Evolutionary conservation across 169 alveolate genomes (phyloP), one percentile per base, ranked within the genome.

Genomic region (Plasmodium gaboni): DNA sequence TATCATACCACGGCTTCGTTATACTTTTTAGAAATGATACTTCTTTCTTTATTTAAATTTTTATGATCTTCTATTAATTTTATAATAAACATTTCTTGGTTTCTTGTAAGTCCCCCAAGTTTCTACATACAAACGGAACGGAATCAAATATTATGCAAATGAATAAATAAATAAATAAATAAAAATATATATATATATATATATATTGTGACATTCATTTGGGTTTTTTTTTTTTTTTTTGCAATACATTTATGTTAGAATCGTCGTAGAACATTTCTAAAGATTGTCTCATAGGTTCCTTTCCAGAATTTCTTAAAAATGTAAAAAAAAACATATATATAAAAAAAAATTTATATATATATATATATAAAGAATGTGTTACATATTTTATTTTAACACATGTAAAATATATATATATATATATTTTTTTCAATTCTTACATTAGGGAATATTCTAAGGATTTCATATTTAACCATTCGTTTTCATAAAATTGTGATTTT

Each of bases 401-500:
- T 26, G 32, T 26, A 26, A 26, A 26, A 32, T 32, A 32, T 32
- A 32, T 32, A 32, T 32, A 32, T 32, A 4, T 32, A 3, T 32
- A 10, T 28, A 24, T 67, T 44, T 46, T 7, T 6, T 80, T 32
- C 24, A 51, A 17, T 59, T n/a, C 73, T 80, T 69, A 80, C 90
- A 80, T 32, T 71, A 51, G 59, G 1, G 83, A 67, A 28, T 80
- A 61, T 44, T 69, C 90, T 15, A 67, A 2, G n/a, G 90, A 80
- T 71, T 80, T 80, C 90, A 80, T 80, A 46, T 80, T 51, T 28
- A 80, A 60, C 85, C 90, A 80, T 61, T 80, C 90, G 55, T 80
- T 55, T 80, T 80, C 83, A 50, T 80, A 80, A 50, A 67, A 80
- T 24, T 68, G 44, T 7, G 80, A 67, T 61, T 80, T 80, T 55